Evolutionary conservation across 2,329 filamentous ascomycete species (phyloP).

Genomic region (Fusarium burgessii): DNA sequence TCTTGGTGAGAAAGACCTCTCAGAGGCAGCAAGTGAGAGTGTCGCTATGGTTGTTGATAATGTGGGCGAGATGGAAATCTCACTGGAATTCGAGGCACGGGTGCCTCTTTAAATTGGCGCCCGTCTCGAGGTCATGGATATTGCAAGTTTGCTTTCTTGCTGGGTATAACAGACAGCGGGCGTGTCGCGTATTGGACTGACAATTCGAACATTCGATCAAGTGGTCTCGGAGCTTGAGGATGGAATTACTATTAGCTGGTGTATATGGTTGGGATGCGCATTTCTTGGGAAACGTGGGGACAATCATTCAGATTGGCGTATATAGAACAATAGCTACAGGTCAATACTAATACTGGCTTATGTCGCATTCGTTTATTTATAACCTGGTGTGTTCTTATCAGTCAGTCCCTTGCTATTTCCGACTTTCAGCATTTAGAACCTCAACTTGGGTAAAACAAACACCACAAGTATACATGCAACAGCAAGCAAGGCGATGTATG

Average conservation of each 20-base stretch:
- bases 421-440: slow-evolving; percentile 70
- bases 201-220: background rate
- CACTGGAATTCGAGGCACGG: slow-evolving; percentile 6
- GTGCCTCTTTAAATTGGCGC: background rate
- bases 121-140: background rate
- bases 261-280: background rate
- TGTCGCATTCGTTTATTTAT: background rate
- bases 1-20: background rate
- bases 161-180: background rate
- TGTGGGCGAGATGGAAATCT: background rate
- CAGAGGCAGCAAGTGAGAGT: background rate
- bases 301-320: background rate
- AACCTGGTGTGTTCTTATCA: background rate
- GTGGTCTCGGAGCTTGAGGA: background rate
- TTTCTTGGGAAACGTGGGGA: background rate
- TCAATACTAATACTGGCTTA: background rate
- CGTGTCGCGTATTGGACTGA: background rate
- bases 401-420: background rate
- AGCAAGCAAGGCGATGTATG: slow-evolving; percentile 85
- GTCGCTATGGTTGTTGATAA: background rate
- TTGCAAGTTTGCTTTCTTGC: background rate
- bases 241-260: background rate
- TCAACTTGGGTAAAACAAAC: slow-evolving; percentile 86
- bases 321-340: background rate
- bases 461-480: slow-evolving; percentile 82